These are phyloP conservation scores for Immersiporthe knoxdaviesiana DNA, from an alignment of 2,329 filamentous ascomycete genomes.

Conservation along the genomic window DNA sequence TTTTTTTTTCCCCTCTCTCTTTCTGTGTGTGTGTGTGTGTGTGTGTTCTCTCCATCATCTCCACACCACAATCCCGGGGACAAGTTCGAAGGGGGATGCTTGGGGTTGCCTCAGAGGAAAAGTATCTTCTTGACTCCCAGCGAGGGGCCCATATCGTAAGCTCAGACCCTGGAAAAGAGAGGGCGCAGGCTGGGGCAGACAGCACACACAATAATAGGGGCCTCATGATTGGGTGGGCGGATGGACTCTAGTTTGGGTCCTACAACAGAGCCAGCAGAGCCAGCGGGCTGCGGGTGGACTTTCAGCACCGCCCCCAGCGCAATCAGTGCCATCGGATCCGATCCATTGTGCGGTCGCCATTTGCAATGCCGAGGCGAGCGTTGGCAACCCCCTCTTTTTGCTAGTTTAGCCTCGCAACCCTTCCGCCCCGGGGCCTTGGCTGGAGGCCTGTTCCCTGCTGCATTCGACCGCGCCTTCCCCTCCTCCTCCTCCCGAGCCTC, in stretches of 20 bases:
- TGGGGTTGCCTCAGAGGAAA: neutral
- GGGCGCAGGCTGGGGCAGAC: neutral
- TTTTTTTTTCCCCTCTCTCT: too few relatives aligned
- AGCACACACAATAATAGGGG: neutral
- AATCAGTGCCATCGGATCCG: neutral
- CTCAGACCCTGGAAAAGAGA: neutral
- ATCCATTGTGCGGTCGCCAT: neutral
- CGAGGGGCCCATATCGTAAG: neutral
- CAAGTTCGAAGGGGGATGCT: neutral
- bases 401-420: neutral
- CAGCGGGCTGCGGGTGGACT: neutral
- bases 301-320: too few relatives aligned
- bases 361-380: constrained; percentile 13
- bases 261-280: neutral
- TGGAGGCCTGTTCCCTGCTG: constrained; percentile 10
- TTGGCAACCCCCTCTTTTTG: constrained; percentile 16
- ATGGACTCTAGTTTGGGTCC: neutral
- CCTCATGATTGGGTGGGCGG: neutral
- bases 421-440: constrained; percentile 7
- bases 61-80: neutral
- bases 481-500: too few relatives aligned
- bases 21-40: too few relatives aligned
- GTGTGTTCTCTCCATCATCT: constrained; percentile 1
- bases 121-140: too few relatives aligned
- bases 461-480: neutral